phyloP scores from a whole-genome alignment of 495 filamentous ascomycete species.

The Cercophora samala region DNA sequence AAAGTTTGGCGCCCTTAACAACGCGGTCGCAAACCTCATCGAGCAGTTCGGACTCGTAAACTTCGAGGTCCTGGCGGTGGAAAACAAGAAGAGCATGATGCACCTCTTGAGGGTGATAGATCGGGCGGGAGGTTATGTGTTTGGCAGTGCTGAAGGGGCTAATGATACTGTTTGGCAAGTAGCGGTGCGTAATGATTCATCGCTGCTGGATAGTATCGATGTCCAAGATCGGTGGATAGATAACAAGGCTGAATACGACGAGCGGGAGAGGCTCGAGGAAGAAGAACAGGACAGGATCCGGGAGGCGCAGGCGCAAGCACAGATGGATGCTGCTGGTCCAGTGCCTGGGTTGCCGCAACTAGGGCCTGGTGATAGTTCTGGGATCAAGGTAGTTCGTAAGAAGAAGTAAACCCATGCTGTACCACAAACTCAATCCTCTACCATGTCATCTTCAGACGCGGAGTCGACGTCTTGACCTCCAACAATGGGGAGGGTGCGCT shows the following conservation, averaged over 20 bases:
- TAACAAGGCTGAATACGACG: constrained; percentile 82
- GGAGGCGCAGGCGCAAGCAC: constrained; percentile 26
- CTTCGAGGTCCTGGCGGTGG: constrained; percentile 92
- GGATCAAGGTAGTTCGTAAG: constrained; percentile 32
- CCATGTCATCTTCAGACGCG: constrained; percentile 51
- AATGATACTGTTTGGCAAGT: constrained; percentile 95
- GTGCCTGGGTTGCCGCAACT: constrained; percentile 10
- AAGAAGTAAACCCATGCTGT: constrained; percentile 22
- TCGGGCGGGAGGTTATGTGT: constrained; percentile 86
- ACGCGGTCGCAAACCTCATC: constrained; percentile 79
- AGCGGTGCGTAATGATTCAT: constrained; percentile 81
- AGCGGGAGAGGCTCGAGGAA: constrained; percentile 66
- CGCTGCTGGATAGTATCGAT: constrained; percentile 75
- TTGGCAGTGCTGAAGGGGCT: constrained; percentile 84
- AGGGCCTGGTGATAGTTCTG: constrained; percentile 14
- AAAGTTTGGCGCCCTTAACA: constrained; percentile 80
- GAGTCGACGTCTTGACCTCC: constrained; percentile 43
- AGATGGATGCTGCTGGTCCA: background rate
- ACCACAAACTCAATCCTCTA: constrained; percentile 16
- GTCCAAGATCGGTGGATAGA: constrained; percentile 96
- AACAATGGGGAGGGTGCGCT: constrained; percentile 42
- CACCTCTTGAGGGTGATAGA: constrained; percentile 81
- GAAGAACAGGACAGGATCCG: constrained; percentile 53
- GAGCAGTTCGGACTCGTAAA: constrained; percentile 83
- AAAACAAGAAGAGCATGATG: constrained; percentile 96